Evolutionary conservation across 2,329 filamentous ascomycete species (phyloP).

Genomic region (Phialophora verrucosa): DNA sequence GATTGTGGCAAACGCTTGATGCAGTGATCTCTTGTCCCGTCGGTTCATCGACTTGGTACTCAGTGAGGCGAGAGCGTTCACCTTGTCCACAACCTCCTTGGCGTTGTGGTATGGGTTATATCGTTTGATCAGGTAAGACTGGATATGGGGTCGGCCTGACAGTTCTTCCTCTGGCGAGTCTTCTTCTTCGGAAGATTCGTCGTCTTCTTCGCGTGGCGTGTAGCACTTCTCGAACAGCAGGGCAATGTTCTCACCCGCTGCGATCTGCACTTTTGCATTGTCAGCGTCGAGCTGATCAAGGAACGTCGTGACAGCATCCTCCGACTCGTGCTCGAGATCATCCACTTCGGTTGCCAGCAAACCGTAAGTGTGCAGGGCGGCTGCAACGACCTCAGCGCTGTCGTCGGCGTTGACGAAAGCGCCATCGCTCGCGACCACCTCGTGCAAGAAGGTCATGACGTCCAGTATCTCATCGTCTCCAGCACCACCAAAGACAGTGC

Average conservation of each 20-base stretch:
- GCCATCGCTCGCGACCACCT: constrained; percentile 81
- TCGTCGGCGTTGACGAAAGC: constrained; percentile 73
- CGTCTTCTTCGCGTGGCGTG: constrained; percentile 63
- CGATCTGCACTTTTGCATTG: constrained; percentile 74
- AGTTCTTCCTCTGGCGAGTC: constrained; percentile 55
- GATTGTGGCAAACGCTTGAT: constrained; percentile 70
- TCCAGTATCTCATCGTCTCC: constrained; percentile 70
- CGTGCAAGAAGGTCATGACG: constrained; percentile 74
- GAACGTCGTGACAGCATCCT: constrained; percentile 77
- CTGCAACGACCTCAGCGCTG: constrained; percentile 71
- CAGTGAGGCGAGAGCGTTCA: constrained; percentile 64
- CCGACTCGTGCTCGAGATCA: constrained; percentile 72
- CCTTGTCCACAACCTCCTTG: constrained; percentile 63
- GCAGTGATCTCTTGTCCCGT: constrained; percentile 69
- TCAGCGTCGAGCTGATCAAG: constrained; percentile 82
- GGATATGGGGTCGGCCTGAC: constrained; percentile 42
- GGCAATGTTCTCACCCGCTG: constrained; percentile 79
- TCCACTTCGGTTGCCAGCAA: constrained; percentile 79
- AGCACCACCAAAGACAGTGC: constrained; percentile 76
- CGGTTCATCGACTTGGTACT: constrained; percentile 69
- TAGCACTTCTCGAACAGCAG: constrained; percentile 78
- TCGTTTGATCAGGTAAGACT: constrained; percentile 59
- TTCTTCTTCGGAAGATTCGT: constrained; percentile 55
- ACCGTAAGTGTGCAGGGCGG: constrained; percentile 78
- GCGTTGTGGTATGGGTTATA: constrained; percentile 72